Evolutionary conservation across 306 rosid genomes (phyloP).

Genomic region (Quercus berberidifolia): DNA sequence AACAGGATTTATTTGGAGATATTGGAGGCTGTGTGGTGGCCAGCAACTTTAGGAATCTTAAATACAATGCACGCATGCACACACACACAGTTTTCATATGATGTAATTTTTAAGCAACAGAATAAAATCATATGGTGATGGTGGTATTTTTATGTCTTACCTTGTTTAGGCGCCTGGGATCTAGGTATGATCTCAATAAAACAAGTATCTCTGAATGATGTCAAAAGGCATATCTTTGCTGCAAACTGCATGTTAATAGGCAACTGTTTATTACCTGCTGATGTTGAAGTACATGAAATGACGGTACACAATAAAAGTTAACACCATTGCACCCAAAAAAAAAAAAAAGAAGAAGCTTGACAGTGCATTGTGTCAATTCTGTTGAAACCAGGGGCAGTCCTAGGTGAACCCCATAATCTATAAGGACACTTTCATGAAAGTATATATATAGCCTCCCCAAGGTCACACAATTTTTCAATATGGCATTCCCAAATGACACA

Average conservation of each 20-base stretch:
- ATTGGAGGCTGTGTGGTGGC: neutral
- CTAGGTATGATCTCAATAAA: slow-evolving; percentile 72
- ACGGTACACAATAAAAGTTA: neutral
- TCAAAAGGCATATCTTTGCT: slow-evolving; percentile 83
- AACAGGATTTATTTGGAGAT: neutral
- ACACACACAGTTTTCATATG: neutral
- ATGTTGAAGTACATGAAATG: slow-evolving; percentile 5
- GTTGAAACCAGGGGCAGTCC: neutral
- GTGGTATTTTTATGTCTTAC: slow-evolving; percentile 29
- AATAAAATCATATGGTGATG: neutral
- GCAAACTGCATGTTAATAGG: slow-evolving; percentile 55
- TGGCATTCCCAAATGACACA: too few relatives aligned
- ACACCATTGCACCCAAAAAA: neutral
- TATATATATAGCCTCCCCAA: too few relatives aligned
- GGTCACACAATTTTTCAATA: too few relatives aligned
- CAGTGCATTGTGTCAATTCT: neutral
- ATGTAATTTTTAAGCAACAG: neutral
- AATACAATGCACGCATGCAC: neutral
- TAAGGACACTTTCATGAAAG: too few relatives aligned
- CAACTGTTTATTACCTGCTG: slow-evolving; percentile 4
- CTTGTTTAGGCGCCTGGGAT: slow-evolving; percentile 56
- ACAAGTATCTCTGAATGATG: slow-evolving; percentile 89
- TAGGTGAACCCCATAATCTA: too few relatives aligned
- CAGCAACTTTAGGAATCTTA: neutral
- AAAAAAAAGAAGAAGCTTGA: neutral